These are phyloP conservation scores for Penicillium expansum DNA, from an alignment of 2,329 filamentous ascomycete species.

Conservation along the genomic window DNA sequence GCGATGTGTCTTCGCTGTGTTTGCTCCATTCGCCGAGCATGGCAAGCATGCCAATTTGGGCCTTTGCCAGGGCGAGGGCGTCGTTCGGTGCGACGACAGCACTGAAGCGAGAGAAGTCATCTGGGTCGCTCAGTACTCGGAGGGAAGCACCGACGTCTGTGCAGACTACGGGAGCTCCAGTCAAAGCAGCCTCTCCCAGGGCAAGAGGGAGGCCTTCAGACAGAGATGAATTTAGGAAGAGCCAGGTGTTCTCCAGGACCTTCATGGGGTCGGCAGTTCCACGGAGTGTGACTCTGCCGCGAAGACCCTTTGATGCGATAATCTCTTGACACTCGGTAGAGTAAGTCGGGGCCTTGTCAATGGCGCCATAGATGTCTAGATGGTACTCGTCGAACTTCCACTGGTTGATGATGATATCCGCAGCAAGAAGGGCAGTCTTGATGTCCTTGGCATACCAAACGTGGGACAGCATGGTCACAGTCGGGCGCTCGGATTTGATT, in stretches of 20 bases:
- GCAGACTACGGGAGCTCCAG: conserved; percentile 46
- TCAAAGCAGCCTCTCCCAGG: conserved; percentile 47
- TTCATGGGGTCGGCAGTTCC: conserved; percentile 58
- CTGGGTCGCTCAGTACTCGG: conserved; percentile 42
- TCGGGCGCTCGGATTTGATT: conserved; percentile 58
- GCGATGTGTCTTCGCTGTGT: conserved; percentile 54
- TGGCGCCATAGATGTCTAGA: conserved; percentile 62
- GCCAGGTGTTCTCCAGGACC: conserved; percentile 56
- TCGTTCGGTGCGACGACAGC: conserved; percentile 65
- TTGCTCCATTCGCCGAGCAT: conserved; percentile 61
- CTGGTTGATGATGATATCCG: conserved; percentile 64
- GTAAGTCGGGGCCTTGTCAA: conserved; percentile 62
- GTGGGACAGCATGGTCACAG: conserved; percentile 65
- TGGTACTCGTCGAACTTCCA: conserved; percentile 65
- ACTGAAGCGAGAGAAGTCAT: conserved; percentile 54
- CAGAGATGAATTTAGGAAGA: conserved; percentile 52
- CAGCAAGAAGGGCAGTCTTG: conserved; percentile 62
- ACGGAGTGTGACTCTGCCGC: conserved; percentile 51
- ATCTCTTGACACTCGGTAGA: conserved; percentile 59
- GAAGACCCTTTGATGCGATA: conserved; percentile 55
- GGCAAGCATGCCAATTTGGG: conserved; percentile 61
- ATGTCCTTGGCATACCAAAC: conserved; percentile 57
- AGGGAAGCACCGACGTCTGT: conserved; percentile 44
- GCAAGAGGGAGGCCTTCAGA: conserved; percentile 48
- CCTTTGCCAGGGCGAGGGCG: conserved; percentile 57